Base-by-base conservation (phyloP, 352 stramenopile genomes). In the Pythium monospermum region DNA sequence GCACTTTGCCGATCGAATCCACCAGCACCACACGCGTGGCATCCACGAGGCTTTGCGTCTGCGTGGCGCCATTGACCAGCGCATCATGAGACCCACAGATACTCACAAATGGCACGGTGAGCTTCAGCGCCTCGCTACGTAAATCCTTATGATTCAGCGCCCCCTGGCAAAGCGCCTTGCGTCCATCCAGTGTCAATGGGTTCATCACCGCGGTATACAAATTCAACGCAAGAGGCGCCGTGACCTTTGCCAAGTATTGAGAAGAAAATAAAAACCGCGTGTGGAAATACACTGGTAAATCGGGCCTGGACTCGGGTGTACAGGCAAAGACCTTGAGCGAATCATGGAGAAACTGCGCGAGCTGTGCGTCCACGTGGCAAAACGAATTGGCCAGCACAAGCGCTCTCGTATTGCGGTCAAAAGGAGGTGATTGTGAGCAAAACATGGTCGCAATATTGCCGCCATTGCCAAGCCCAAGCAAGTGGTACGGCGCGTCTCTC, bases 251-350 rank as follows among this genome's bases (percentile, higher is more conserved):
- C 12, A 98, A 63, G 64, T 98, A 98, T 40, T 69, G 61, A 1
- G 74, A 48, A 0, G 83, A 97, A 70, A 98, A 98, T 27, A 98
- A 70, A 61, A 97, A 98, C 3, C 94, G 70, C 23, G 85, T 68
- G 72, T 97, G 96, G 68, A 98, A 98, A 66, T 98, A 98, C 10
- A 98, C 85, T 10, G 94, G 92, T 11, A 98, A 67, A 60, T 98
- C 92, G 8, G 95, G 92, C 11, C 94, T 70, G 13, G 83, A 90
- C 56, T 84, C 77, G 8, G 93, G 91, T 15, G 89, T 91, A 62
- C 85, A 97, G 6, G 68, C 63, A 55, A 98, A 94, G 26, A 98
- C 88, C 62, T 98, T 98, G 48, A 96, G 85, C 53, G 77, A 96
- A 67, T 98, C 94, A 66, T 98, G 94, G 46, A 98, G 71, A 33